Evolutionary conservation across 2,329 filamentous ascomycete genomes (phyloP).

Genomic region (Aspergillus costaricaensis): DNA sequence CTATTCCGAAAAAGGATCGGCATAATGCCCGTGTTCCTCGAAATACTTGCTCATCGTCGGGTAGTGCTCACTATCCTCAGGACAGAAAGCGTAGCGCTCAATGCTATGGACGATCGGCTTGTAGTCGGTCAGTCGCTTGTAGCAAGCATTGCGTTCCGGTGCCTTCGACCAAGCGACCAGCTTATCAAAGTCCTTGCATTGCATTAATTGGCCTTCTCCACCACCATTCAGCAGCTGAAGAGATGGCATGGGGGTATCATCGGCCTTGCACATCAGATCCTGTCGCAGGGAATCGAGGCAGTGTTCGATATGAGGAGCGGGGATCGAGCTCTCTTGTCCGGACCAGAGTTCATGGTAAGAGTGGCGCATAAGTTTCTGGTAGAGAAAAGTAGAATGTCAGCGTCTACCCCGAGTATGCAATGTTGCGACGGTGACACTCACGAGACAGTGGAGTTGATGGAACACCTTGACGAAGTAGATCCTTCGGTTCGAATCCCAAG

Average conservation of each 20-base stretch:
- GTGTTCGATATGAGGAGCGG: conserved; percentile 5
- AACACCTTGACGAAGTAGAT: conserved; percentile 12
- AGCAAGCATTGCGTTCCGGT: conserved; percentile 10
- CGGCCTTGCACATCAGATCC: conserved; percentile 7
- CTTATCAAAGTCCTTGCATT: conserved; percentile 8
- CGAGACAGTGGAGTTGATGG: conserved; percentile 12
- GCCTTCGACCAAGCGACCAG: conserved; percentile 5
- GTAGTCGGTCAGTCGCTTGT: conserved; percentile 1
- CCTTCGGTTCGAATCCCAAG: conserved; percentile 5
- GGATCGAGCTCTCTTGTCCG: neutral
- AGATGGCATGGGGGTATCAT: conserved; percentile 11
- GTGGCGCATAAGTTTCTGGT: neutral
- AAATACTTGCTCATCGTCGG: conserved; percentile 5
- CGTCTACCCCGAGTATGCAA: neutral
- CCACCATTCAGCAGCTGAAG: conserved; percentile 1
- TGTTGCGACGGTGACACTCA: neutral
- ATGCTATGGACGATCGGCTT: conserved; percentile 1
- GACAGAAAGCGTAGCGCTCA: conserved; percentile 8
- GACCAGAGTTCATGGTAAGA: neutral
- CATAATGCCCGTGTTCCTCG: conserved; percentile 2
- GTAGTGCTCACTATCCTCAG: neutral
- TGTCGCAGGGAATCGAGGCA: conserved; percentile 9
- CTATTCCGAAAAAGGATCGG: conserved; percentile 6
- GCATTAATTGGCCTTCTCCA: conserved; percentile 7
- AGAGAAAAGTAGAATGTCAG: neutral